Base-by-base conservation (phyloP, 257 asterid species). In the Ehretia macrophylla region DNA sequence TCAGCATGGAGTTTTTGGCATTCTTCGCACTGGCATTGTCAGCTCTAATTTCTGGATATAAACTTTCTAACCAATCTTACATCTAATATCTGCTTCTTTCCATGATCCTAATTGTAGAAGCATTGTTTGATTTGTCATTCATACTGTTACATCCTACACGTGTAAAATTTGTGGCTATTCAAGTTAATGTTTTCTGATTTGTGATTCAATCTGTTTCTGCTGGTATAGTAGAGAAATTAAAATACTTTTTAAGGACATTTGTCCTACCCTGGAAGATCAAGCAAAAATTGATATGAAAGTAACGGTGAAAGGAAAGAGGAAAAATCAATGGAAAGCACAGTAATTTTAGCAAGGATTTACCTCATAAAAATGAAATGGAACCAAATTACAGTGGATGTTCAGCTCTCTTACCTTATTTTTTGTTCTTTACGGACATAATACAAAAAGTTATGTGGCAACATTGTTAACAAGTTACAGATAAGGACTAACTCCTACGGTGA, bases 31-130 rank as follows among this genome's bases (percentile, higher is more conserved):
- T 81, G 46, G 83, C 72, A 16, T 38, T 75, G 64, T 84, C 93
- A 10, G 76, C 93, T 63, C 54, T 84, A 60, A 51, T 81, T 64
- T 77, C 93, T 20, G 93, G 93, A 45, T 79, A 72, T 74, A 81
- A 84, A 60, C 86, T 84, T 67, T 72, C 82, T 32, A 68, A 56
- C 56, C 81, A 77, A 68, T 55, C 81, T 27, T 84, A 79, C 79
- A 81, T 81, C 32, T 81, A 75, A 79, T 1, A 49, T 8, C 17
- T 11, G 14, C 10, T 48, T 27, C 4, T 5, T 27, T 27, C 35
- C 3, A 5, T 27, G 14, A 42, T 42, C 47, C 5, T n/a, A 5
- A 12, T 21, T 51, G 56, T 51, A 19, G 9, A 12, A 5, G n/a
- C 16, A 32, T 47, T 47, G 32, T 21, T 47, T 27, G 14, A 21